Evolutionary conservation across 805 yeast genomes (phyloP).

Genomic region (Hanseniaspora nectarophila): DNA sequence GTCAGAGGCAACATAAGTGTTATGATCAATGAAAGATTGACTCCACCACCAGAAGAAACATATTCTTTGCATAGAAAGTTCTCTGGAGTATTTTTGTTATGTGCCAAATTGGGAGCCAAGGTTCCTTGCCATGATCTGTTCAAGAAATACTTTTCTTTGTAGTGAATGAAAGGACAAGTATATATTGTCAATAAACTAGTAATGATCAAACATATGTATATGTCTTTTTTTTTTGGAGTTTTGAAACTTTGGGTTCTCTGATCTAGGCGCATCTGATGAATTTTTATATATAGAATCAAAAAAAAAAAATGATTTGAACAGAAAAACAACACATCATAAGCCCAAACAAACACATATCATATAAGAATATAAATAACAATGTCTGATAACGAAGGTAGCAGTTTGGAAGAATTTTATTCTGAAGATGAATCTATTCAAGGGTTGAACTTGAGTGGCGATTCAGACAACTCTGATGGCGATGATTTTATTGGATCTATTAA

Average conservation of each 20-base stretch:
- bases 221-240: not conserved
- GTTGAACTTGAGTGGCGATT: not conserved
- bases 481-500: not conserved
- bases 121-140: slow-evolving; percentile 75
- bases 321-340: too few species aligned
- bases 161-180: too few species aligned
- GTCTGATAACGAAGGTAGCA: not conserved
- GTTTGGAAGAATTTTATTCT: not conserved
- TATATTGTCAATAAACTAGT: not conserved
- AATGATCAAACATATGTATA: not conserved
- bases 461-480: not conserved
- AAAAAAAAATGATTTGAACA: too few species aligned
- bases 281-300: too few species aligned
- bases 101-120: slow-evolving; percentile 71
- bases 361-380: not conserved
- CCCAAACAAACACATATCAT: not conserved
- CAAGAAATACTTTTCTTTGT: slow-evolving; percentile 52
- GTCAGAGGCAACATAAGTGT: slow-evolving; percentile 77
- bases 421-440: not conserved
- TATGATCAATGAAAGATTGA: slow-evolving; percentile 80
- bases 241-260: not conserved
- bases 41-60: slow-evolving; percentile 98
- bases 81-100: slow-evolving; percentile 83
- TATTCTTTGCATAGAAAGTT: slow-evolving; percentile 91
- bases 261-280: not conserved